These are phyloP conservation scores for Hylodesmum podocarpum DNA, from an alignment of 306 rosid genomes.

Conservation along the genomic window DNA sequence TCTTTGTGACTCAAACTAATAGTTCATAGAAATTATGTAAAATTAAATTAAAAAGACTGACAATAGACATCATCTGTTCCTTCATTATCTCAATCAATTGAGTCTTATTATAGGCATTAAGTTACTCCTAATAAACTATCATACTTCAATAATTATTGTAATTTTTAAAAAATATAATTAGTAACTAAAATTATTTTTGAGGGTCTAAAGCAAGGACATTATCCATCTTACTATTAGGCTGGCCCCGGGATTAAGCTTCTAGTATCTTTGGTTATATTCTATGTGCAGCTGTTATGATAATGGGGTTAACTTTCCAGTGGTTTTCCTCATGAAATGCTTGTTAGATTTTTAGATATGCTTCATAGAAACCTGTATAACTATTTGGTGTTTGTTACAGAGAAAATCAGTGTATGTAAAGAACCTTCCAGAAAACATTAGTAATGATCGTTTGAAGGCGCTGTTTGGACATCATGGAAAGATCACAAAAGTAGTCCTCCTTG, in stretches of 20 bases:
- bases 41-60: neutral
- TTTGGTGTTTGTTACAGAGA: slow-evolving; percentile 46
- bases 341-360: slow-evolving; percentile 7
- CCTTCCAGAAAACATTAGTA: slow-evolving; percentile 64
- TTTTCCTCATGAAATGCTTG: slow-evolving; percentile 3
- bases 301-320: neutral
- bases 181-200: neutral
- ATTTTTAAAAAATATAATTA: neutral
- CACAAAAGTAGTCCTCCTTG: slow-evolving; percentile 72
- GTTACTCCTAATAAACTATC: neutral
- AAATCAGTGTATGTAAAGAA: slow-evolving; percentile 72
- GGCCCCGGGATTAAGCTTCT: neutral
- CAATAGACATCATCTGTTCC: neutral
- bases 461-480: slow-evolving; percentile 72
- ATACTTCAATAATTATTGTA: too few relatives aligned
- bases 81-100: neutral
- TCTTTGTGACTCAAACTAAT: neutral
- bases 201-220: neutral
- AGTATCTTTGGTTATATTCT: neutral
- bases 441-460: slow-evolving; percentile 45
- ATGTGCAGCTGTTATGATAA: neutral
- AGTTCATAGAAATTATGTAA: neutral
- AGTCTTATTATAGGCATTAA: too few relatives aligned
- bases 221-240: neutral
- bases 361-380: slow-evolving; percentile 15